phyloP scores from a whole-genome alignment of 805 yeast species.

The Metschnikowia hibisci region DNA sequence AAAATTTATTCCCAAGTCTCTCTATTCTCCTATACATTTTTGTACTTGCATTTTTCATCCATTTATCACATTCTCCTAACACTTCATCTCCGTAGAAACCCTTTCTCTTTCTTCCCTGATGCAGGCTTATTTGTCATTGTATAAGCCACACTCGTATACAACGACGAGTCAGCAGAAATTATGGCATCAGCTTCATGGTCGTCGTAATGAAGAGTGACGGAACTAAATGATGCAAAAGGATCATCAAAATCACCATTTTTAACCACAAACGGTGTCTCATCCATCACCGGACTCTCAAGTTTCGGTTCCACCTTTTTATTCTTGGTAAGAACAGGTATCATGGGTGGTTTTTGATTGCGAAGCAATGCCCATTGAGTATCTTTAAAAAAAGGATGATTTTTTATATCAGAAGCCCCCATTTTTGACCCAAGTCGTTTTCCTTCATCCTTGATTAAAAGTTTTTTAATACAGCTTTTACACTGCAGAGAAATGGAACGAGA shows the following conservation, averaged over 20 bases:
- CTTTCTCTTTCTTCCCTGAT: slow-evolving; percentile 22
- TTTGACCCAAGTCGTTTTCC: slow-evolving; percentile 83
- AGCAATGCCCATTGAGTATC: slow-evolving; percentile 92
- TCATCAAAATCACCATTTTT: slow-evolving; percentile 42
- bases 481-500: slow-evolving; percentile 59
- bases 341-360: slow-evolving; percentile 91
- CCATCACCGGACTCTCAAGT: slow-evolving; percentile 33
- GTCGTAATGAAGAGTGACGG: slow-evolving; percentile 79
- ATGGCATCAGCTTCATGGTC: slow-evolving; percentile 44
- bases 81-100: slow-evolving; percentile 27
- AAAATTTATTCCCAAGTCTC: too few relatives aligned
- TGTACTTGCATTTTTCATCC: too few relatives aligned
- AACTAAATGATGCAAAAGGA: slow-evolving; percentile 82
- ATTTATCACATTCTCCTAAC: too few relatives aligned
- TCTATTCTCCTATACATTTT: too few relatives aligned
- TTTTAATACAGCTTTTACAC: slow-evolving; percentile 77
- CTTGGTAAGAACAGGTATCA: slow-evolving; percentile 74
- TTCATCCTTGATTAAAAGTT: slow-evolving; percentile 85
- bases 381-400: slow-evolving; percentile 87
- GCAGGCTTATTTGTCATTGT: slow-evolving; percentile 38
- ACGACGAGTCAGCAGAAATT: slow-evolving; percentile 40
- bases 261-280: slow-evolving; percentile 7
- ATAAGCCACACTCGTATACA: slow-evolving; percentile 55
- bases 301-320: slow-evolving; percentile 18
- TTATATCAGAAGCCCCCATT: slow-evolving; percentile 93